Base-by-base conservation (phyloP, 768 basidiomycete genomes). In the Russula lepida region DNA sequence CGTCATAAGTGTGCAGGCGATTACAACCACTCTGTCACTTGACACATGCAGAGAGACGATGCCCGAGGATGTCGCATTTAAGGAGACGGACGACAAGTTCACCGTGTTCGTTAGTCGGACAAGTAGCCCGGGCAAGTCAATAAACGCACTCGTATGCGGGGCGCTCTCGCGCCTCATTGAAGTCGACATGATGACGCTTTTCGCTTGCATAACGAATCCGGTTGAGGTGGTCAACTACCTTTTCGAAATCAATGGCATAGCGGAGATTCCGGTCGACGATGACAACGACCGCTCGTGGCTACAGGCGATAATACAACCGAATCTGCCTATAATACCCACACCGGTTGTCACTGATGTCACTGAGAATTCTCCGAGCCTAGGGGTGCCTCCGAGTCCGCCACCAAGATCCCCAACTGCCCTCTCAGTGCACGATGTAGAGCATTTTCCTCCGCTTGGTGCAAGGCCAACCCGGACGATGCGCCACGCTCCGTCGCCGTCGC, bases 271-370 rank as follows among this genome's bases (percentile, higher is more conserved):
- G 11, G 63, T 47, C 3, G 54, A 53, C 5, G 49, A 51, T 33
- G 50, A 30, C 15, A 41, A 59, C 17, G 62, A 63, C 52, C 52
- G 57, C 33, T 30, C 55, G 3, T 64, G 63, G 63, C 43, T 64
- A n/a, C 60, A 57, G 21, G 43, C 63, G 5, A 51, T 64, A 1
- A 33, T 17, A 8, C 48, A 64, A 21, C 59, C 63, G n/a, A 30
- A 54, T 21, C 32, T 60, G 9, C 62, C 59, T 7, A 39, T 63
- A 13, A 37, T 63, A 11, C 62, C 62, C 1, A 23, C 25, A 9
- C 7, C 39, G 6, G 27, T 17, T 50, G 25, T 39, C 47, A 47
- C 56, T 15, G 61, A 54, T 50, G 25, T 39, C 47, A 47, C 56
- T 15, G 61, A 54, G 51, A 47, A 12, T 35, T 43, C 60, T 17